These are phyloP conservation scores for Rhododendron ovatum DNA, from an alignment of 148 eudicot genomes.

Conservation along the genomic window DNA sequence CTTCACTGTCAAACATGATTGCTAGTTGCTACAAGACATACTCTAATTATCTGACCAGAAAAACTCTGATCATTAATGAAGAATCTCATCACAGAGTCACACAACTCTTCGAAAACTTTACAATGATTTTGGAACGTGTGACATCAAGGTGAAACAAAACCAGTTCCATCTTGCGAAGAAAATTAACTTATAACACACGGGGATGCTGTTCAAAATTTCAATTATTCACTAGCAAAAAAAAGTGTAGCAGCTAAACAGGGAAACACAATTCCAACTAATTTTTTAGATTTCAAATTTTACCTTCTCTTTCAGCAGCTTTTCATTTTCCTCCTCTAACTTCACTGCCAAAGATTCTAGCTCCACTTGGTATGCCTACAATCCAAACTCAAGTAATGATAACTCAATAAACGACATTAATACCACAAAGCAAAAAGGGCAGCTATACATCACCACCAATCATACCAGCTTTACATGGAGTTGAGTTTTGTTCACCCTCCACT, in stretches of 20 bases:
- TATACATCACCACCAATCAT: not conserved
- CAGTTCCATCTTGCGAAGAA: not conserved
- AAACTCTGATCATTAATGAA: not conserved
- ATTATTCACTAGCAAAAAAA: not conserved
- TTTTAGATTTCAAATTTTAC: slow-evolving; percentile 26
- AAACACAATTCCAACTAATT: not conserved
- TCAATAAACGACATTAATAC: not conserved
- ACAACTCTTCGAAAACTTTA: not conserved
- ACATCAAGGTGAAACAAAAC: not conserved
- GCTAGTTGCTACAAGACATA: not conserved
- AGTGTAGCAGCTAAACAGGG: not conserved
- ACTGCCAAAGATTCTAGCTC: slow-evolving; percentile 79
- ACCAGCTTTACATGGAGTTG: not conserved
- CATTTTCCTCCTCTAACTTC: slow-evolving; percentile 81
- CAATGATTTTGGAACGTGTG: not conserved
- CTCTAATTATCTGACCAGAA: not conserved
- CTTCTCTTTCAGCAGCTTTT: slow-evolving; percentile 63
- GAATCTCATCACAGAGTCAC: not conserved
- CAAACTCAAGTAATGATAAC: slow-evolving; percentile 7
- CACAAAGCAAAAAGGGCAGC: not conserved
- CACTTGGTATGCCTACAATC: slow-evolving; percentile 71
- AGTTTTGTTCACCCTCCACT: no score
- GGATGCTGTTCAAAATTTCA: not conserved
- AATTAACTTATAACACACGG: not conserved
- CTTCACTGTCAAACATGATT: not conserved